These are phyloP conservation scores for Citrullus amarus DNA, from an alignment of 306 rosid genomes.

Conservation along the genomic window DNA sequence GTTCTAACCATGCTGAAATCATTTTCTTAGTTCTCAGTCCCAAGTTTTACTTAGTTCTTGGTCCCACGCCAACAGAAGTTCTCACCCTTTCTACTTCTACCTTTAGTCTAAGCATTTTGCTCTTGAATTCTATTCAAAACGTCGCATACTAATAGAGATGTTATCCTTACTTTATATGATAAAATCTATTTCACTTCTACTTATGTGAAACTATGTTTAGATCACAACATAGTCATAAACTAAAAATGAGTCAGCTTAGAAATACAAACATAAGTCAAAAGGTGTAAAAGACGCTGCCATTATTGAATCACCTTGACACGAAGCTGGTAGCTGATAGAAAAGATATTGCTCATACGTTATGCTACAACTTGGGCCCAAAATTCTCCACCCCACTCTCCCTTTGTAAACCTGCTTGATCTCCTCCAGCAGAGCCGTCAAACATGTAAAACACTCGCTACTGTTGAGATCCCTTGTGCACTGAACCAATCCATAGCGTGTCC, in stretches of 20 bases:
- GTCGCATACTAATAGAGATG: not conserved
- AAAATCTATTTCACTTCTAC: not conserved
- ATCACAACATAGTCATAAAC: not conserved
- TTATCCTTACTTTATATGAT: not conserved
- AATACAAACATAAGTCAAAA: not conserved
- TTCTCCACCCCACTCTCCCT: constrained; percentile 22
- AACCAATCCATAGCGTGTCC: constrained; percentile 20
- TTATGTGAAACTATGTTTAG: not conserved
- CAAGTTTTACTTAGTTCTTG: not conserved
- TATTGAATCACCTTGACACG: constrained; percentile 8
- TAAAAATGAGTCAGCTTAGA: not conserved
- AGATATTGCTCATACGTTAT: constrained; percentile 23
- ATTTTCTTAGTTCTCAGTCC: not conserved
- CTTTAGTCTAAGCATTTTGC: not conserved
- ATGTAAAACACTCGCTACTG: constrained; percentile 8
- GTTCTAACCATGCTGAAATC: not conserved
- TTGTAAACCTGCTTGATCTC: not conserved
- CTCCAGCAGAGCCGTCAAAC: constrained; percentile 15
- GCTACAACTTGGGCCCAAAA: constrained; percentile 24
- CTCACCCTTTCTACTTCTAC: not conserved
- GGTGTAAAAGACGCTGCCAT: not conserved
- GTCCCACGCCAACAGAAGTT: not conserved
- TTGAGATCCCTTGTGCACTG: constrained; percentile 31
- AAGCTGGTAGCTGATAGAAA: constrained; percentile 12
- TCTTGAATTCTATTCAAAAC: not conserved